Evolutionary conservation across 2,329 filamentous ascomycete species (phyloP).

Genomic region (Monilinia fructigena): DNA sequence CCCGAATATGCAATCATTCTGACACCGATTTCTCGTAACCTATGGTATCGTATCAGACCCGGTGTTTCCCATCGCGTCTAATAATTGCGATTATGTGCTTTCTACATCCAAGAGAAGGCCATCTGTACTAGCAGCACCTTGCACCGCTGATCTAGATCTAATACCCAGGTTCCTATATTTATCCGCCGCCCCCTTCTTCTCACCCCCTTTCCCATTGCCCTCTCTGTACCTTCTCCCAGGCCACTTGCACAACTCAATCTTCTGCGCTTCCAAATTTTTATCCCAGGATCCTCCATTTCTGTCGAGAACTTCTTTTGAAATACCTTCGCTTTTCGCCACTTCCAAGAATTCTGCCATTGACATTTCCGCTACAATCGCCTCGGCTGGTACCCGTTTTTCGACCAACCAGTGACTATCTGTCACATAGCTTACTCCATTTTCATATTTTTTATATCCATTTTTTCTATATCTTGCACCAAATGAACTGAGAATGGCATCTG

Average conservation of each 20-base stretch:
- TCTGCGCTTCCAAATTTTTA: background rate
- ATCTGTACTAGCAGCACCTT: too few relatives aligned
- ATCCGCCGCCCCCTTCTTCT: too few relatives aligned
- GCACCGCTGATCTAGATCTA: too few relatives aligned
- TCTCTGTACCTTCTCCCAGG: background rate
- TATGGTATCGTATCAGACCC: too few relatives aligned
- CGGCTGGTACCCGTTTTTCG: background rate
- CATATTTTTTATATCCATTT: background rate
- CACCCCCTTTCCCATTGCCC: background rate
- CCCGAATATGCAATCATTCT: too few relatives aligned
- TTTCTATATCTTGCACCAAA: background rate
- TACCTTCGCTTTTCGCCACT: background rate
- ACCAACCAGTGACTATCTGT: conserved; percentile 15
- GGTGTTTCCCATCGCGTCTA: too few relatives aligned
- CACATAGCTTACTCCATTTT: background rate
- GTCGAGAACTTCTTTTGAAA: background rate
- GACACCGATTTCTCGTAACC: too few relatives aligned
- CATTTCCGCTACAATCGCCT: conserved; percentile 8
- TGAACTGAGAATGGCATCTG: background rate
- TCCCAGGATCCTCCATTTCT: background rate
- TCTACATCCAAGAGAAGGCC: too few relatives aligned
- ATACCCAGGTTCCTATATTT: too few relatives aligned
- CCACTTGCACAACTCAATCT: background rate
- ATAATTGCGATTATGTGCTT: too few relatives aligned
- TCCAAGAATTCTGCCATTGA: background rate